Conservation (phyloP, 495 filamentous ascomycete genomes). For the Ramalina intermedia region DNA sequence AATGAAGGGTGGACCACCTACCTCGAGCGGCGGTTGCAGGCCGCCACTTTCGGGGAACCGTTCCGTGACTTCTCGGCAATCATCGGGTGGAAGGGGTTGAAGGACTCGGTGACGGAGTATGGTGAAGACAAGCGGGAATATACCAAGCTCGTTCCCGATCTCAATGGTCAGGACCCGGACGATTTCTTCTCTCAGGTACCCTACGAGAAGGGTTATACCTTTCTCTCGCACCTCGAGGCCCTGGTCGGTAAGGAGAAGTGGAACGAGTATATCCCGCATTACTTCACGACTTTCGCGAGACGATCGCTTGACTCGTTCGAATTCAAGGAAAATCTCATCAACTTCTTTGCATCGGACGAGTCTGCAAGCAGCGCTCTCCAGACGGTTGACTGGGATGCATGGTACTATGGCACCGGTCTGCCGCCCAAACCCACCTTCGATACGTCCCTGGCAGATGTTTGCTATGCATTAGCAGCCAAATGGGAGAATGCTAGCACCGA, state of each 20-base stretch:
- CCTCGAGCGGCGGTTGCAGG: constrained; percentile 58
- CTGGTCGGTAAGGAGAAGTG: constrained; percentile 75
- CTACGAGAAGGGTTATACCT: constrained; percentile 58
- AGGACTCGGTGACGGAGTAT: constrained; percentile 61
- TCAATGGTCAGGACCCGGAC: constrained; percentile 85
- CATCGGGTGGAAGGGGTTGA: constrained; percentile 35
- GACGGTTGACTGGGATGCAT: constrained; percentile 71
- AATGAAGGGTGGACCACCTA: constrained; percentile 96
- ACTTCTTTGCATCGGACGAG: constrained; percentile 62
- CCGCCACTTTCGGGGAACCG: constrained; percentile 50
- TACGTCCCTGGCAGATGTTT: constrained; percentile 72
- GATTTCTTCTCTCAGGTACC: constrained; percentile 86
- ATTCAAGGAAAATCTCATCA: constrained; percentile 73
- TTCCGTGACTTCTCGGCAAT: constrained; percentile 89
- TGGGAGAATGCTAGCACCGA: constrained; percentile 43
- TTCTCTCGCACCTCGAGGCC: constrained; percentile 72
- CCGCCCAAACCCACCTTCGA: constrained; percentile 86
- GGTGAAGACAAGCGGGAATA: constrained; percentile 69
- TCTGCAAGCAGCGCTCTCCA: constrained; percentile 51
- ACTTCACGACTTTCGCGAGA: constrained; percentile 67
- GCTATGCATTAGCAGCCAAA: constrained; percentile 64
- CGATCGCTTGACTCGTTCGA: constrained; percentile 84
- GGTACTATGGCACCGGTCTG: constrained; percentile 72
- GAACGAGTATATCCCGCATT: constrained; percentile 88
- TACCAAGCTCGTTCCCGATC: constrained; percentile 73